Percentiles rank a stretch among this genome's conserved stretches.
These are phyloP conservation scores for Agroathelia rolfsii DNA, from an alignment of 1,284 basidiomycete genomes.

Conservation along the genomic window DNA sequence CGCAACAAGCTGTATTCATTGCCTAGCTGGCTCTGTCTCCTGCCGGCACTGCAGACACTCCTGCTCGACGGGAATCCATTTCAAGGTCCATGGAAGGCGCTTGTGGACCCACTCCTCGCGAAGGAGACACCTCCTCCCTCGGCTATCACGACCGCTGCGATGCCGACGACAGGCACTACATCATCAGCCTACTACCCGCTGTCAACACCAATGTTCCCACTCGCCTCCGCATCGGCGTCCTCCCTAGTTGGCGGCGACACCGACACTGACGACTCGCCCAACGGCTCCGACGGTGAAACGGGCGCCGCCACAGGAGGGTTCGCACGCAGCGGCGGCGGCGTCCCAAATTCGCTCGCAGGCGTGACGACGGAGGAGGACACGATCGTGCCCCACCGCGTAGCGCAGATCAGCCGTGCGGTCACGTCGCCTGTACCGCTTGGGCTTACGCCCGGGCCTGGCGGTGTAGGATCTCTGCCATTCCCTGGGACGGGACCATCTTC, in stretches of 20 bases:
- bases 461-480: constrained; percentile 12
- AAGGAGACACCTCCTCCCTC: constrained; percentile 34
- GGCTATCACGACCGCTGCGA: too few species aligned
- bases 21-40: constrained; percentile 86
- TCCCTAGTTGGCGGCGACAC: constrained; percentile 33
- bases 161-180: too few species aligned
- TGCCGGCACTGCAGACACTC: constrained; percentile 76
- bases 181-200: constrained; percentile 58
- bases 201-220: constrained; percentile 54
- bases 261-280: constrained; percentile 47
- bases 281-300: too few species aligned
- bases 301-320: constrained; percentile 25
- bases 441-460: too few species aligned
- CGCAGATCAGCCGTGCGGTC: constrained; percentile 37
- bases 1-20: constrained; percentile 84
- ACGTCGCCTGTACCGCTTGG: constrained; percentile 33
- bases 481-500: constrained; percentile 12
- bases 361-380: constrained; percentile 64
- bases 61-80: constrained; percentile 93
- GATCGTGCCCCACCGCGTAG: constrained; percentile 52
- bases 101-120: constrained; percentile 74
- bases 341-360: constrained; percentile 18
- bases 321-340: too few species aligned
- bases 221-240: constrained; percentile 22
- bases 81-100: constrained; percentile 80